Evolutionary conservation across 1,139 yeast species (phyloP), one percentile per base, ranked within the genome.

Genomic region (Candida freyschussii): DNA sequence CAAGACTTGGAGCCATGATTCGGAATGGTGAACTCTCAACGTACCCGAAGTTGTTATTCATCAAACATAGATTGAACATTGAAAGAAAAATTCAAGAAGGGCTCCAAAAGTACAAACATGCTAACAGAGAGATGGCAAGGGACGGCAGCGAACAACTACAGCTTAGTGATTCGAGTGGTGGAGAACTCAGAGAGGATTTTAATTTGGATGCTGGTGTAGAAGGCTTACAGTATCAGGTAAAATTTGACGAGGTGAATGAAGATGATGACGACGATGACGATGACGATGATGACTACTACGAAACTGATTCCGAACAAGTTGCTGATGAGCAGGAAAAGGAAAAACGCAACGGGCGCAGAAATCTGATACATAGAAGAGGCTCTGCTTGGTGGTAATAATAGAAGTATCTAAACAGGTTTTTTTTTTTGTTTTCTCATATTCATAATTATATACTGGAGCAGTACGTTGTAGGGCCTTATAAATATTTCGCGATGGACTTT

Each of bases 51-150:
- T 48, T 83, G 13, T 55, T 75, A 21, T 82, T 81, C 51, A 74
- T 83, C 29, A 70, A 69, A 42, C 79, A 81, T 53, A 63, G 89
- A 34, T 50, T 79, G 30, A 63, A 62, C 27, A 74, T 82, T 17
- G 91, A 82, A 55, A 59, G 83, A 28, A 74, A 79, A 4, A 75
- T 82, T 27, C 79, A 72, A 40, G 51, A 59, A 26, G 83, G 83
- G 2, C 37, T 48, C 25, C 30, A 44, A 14, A 44, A 44, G 32
- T 39, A 39, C 25, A 50, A 44, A 26, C n/a, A 21, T 24, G 9
- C 6, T 22, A 17, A 27, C 23, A 37, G 32, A 24, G 25, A 19
- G 10, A 25, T 30, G 9, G 27, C 29, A 14, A 15, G 22, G 21
- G 5, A 15, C 5, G 6, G 20, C 25, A 10, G 19, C 14, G 16